phyloP scores from a whole-genome alignment of 352 stramenopile genomes.

The Blastocystis sp. region DNA sequence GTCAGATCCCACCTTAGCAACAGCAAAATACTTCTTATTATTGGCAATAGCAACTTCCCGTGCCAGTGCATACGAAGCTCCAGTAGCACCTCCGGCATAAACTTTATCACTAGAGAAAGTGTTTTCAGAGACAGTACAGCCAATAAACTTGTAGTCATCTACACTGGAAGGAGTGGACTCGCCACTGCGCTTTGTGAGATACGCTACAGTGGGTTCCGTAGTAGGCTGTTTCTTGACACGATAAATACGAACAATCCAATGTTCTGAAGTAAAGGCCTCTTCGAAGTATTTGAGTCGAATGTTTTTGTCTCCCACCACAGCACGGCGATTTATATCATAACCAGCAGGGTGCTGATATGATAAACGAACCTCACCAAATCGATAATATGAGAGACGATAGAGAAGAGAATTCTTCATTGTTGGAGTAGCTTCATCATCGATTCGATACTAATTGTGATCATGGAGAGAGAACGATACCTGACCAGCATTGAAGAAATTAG shows the following conservation, averaged over 20 bases:
- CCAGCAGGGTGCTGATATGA: constrained; percentile 79
- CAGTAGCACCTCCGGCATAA: constrained; percentile 81
- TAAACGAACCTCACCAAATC: constrained; percentile 83
- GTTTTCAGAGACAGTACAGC: constrained; percentile 79
- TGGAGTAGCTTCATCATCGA: constrained; percentile 75
- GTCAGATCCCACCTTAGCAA: constrained; percentile 78
- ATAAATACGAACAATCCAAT: constrained; percentile 90
- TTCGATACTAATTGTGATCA: constrained; percentile 68
- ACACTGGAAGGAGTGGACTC: neutral
- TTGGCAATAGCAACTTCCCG: constrained; percentile 80
- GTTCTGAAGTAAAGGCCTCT: constrained; percentile 88
- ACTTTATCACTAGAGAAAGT: constrained; percentile 81
- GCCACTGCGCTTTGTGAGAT: neutral
- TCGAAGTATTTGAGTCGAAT: constrained; percentile 84
- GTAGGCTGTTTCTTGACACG: constrained; percentile 79
- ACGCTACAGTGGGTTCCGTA: constrained; percentile 38
- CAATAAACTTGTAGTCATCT: constrained; percentile 74
- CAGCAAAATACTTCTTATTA: constrained; percentile 82
- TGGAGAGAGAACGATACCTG: constrained; percentile 57
- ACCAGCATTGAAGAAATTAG: constrained; percentile 84
- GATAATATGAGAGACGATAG: constrained; percentile 90
- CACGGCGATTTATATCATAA: constrained; percentile 74
- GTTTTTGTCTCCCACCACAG: constrained; percentile 73
- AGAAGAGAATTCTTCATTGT: constrained; percentile 84
- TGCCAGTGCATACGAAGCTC: constrained; percentile 84